Base-by-base conservation (phyloP, 2,329 filamentous ascomycete genomes). In the Clarireedia hainanense region DNA sequence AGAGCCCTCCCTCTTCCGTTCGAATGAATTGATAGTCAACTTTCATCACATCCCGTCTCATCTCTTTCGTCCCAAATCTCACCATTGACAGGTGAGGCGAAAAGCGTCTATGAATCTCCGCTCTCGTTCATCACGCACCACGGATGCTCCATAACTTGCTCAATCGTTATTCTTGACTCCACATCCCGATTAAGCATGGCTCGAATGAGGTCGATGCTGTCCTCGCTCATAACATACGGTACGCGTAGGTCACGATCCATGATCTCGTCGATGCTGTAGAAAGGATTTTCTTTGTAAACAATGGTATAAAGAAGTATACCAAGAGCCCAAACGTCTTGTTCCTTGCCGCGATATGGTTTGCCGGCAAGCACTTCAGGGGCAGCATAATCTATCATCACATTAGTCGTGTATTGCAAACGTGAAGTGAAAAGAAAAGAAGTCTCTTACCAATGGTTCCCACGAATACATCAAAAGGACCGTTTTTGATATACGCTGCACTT, bases 211-310 rank as follows among this genome's bases (percentile, higher is more conserved):
- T 96, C 87, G 63, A 99, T 95, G 71, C 91, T 96, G 63, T 91
- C 87, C 61, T 96, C 91, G 70, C 89, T 91, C 75, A 92, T 84
- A 36, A 87, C 81, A 70, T 89, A 96, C 0, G 94, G 94, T 27
- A 99, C 86, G 48, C 94, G 83, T 57, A 99, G 76, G 65, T 96
- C 92, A 67, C 92, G 91, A 70, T 99, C 94, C 82, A 97, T 95
- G 68, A 99, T 99, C 76, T 99, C 94, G 71, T 99, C 94, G 67
- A 97, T 94, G 72, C 88, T 95, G 79, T 97, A 97, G 72, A 96
- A 99, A 0, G 94, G 92, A 68, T 99, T 99, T 74, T 99, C 94
- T 74, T 97, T 99, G 80, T 99, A 99, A 67, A 97, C 88, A 68
- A 99, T 96, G 27, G 94, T 99, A 76, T 99, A 99, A 14, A 99